Evolutionary conservation across 768 basidiomycete species (phyloP).

Genomic region (Suillus subluteus): DNA sequence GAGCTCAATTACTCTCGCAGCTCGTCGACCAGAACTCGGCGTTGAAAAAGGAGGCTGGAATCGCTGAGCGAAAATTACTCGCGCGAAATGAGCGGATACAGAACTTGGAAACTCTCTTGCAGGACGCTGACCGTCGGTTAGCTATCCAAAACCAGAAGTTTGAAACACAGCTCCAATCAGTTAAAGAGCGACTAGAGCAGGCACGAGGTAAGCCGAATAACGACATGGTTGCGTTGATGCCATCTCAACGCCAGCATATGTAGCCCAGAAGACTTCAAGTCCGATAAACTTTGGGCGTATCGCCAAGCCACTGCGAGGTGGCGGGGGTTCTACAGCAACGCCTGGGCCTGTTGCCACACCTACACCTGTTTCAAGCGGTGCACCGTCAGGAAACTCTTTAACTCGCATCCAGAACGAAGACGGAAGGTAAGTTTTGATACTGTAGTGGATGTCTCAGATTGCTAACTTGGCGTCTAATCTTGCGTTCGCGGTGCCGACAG

Average conservation of each 20-base stretch:
- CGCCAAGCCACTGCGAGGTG: slow-evolving; percentile 94
- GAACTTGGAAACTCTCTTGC: slow-evolving; percentile 90
- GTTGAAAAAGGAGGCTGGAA: slow-evolving; percentile 96
- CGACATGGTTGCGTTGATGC: slow-evolving; percentile 17
- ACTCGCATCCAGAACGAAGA: slow-evolving; percentile 82
- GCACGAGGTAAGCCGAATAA: slow-evolving; percentile 71
- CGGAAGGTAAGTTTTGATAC: slow-evolving; percentile 52
- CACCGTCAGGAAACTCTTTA: slow-evolving; percentile 65
- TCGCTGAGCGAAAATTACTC: slow-evolving; percentile 94
- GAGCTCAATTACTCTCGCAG: slow-evolving; percentile 44
- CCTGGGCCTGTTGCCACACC: slow-evolving; percentile 46
- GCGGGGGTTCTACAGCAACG: slow-evolving; percentile 63
- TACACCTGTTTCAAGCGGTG: slow-evolving; percentile 44
- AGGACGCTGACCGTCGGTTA: slow-evolving; percentile 91
- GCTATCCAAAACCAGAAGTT: slow-evolving; percentile 96
- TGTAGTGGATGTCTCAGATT: background rate
- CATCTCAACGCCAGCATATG: slow-evolving; percentile 32
- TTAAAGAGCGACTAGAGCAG: slow-evolving; percentile 91
- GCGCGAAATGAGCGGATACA: slow-evolving; percentile 98
- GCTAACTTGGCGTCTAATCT: slow-evolving; percentile 22
- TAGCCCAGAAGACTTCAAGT: slow-evolving; percentile 77
- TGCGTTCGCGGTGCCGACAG: slow-evolving; percentile 30
- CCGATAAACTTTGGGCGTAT: slow-evolving; percentile 89
- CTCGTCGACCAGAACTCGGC: slow-evolving; percentile 98
- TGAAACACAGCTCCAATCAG: slow-evolving; percentile 88